phyloP scores from a whole-genome alignment of 306 rosid species.

The Lotus japonicus region DNA sequence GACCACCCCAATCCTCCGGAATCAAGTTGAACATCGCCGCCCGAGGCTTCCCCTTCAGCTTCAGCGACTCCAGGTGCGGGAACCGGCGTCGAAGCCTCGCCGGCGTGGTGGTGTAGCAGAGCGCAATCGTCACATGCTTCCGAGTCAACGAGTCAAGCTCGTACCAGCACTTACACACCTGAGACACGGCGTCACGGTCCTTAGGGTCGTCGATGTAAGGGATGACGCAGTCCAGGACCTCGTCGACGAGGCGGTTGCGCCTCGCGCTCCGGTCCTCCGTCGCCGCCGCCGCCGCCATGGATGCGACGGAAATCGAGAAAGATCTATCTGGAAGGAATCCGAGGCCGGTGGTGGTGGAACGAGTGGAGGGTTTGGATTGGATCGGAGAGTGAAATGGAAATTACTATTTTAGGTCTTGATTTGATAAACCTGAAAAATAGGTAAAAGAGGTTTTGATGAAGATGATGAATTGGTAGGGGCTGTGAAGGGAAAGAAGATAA shows the following conservation, averaged over 20 bases:
- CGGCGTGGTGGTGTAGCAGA: constrained; percentile 86
- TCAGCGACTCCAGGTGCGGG: constrained; percentile 65
- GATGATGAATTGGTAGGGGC: not conserved
- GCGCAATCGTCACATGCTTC: constrained; percentile 88
- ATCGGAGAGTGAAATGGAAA: not conserved
- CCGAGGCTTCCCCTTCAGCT: constrained; percentile 82
- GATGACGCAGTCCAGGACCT: constrained; percentile 57
- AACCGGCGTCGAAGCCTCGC: constrained; percentile 61
- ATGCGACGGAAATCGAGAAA: not conserved
- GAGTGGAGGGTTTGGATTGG: not conserved
- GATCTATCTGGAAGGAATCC: not conserved
- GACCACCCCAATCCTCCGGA: constrained; percentile 97
- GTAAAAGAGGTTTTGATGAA: not conserved
- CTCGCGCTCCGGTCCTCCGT: constrained; percentile 27
- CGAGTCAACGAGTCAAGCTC: constrained; percentile 81
- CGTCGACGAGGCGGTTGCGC: constrained; percentile 37
- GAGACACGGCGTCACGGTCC: constrained; percentile 82
- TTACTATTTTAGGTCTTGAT: not conserved
- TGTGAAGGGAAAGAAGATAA: not conserved
- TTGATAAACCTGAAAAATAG: not conserved
- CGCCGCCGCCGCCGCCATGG: too few species aligned
- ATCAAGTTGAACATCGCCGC: constrained; percentile 97
- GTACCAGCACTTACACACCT: constrained; percentile 83
- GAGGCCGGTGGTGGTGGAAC: too few species aligned
- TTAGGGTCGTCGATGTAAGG: constrained; percentile 67